Evolutionary conservation across 805 yeast species (phyloP).

Genomic region (Pichia rugopelliculosa): DNA sequence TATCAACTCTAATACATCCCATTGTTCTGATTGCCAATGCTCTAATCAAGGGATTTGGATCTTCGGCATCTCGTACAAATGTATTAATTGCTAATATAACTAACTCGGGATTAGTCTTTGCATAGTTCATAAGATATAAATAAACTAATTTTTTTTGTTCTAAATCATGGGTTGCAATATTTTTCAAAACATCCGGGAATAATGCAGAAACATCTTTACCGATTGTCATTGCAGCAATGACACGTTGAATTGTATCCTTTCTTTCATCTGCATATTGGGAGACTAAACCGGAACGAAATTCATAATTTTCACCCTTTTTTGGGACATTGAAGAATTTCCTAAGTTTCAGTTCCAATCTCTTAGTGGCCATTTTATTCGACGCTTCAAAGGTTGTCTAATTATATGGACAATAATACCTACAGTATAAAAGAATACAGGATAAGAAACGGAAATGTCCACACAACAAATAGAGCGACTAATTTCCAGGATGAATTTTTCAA

Average conservation of each 20-base stretch:
- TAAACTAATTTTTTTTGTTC: slow-evolving; percentile 96
- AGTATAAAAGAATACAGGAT: neutral
- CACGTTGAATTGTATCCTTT: slow-evolving; percentile 94
- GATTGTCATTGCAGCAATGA: slow-evolving; percentile 95
- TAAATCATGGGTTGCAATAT: slow-evolving; percentile 92
- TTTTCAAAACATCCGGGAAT: slow-evolving; percentile 93
- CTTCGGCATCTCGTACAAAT: slow-evolving; percentile 90
- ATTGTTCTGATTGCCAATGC: slow-evolving; percentile 96
- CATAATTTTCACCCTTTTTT: slow-evolving; percentile 74
- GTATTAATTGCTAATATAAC: slow-evolving; percentile 96
- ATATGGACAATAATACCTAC: no score
- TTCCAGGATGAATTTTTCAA: neutral
- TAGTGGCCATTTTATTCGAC: slow-evolving; percentile 10
- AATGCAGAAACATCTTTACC: slow-evolving; percentile 94
- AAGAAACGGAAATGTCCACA: neutral
- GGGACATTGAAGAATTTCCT: slow-evolving; percentile 53
- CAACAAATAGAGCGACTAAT: neutral
- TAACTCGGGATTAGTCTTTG: slow-evolving; percentile 91
- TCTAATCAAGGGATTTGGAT: slow-evolving; percentile 91
- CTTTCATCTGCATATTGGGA: slow-evolving; percentile 93
- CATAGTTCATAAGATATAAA: slow-evolving; percentile 92
- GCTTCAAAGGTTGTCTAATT: neutral
- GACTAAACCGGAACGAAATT: slow-evolving; percentile 81
- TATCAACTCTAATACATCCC: slow-evolving; percentile 96
- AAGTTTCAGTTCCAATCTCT: slow-evolving; percentile 41